Percentiles rank a stretch among this genome's conserved stretches.
Evolutionary conservation across 2,329 filamentous ascomycete genomes (phyloP).

Genomic region (Claviceps humidiphila): DNA sequence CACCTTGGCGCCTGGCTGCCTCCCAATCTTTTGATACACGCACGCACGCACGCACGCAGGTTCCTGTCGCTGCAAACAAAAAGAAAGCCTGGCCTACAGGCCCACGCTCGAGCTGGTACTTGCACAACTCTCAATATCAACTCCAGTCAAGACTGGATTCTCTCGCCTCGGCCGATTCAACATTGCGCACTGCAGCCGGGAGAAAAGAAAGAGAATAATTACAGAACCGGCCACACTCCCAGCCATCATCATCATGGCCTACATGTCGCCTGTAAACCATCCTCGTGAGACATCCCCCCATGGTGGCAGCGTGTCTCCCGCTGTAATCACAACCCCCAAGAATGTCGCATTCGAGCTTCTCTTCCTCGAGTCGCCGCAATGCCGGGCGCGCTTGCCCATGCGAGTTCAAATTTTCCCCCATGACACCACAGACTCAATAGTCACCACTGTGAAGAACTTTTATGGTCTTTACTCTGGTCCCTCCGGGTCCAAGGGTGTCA

Average conservation of each 20-base stretch:
- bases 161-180: constrained; percentile 9
- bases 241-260: constrained; percentile 24
- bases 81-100: constrained; percentile 15
- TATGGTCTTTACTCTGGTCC: constrained; percentile 81
- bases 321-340: constrained; percentile 43
- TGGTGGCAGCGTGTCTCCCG: constrained; percentile 33
- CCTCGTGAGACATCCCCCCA: constrained; percentile 22
- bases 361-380: constrained; percentile 52
- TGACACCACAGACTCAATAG: constrained; percentile 94
- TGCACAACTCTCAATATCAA: constrained; percentile 11
- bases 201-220: not conserved
- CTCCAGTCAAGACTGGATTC: constrained; percentile 9
- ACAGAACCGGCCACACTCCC: too few species aligned
- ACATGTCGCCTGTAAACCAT: constrained; percentile 30
- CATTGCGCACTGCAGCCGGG: not conserved
- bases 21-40: not conserved
- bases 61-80: constrained; percentile 9
- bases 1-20: constrained; percentile 8
- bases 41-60: not conserved
- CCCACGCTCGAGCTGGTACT: constrained; percentile 14
- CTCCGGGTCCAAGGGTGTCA: constrained; percentile 63
- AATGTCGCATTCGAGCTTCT: constrained; percentile 70
- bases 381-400: constrained; percentile 67
- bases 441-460: constrained; percentile 97
- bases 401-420: constrained; percentile 85